A percentile compares a stretch with the other conserved stretches of the same genome.
Conservation (phyloP, 805 yeast genomes). For the Ogataea pilisensis region DNA sequence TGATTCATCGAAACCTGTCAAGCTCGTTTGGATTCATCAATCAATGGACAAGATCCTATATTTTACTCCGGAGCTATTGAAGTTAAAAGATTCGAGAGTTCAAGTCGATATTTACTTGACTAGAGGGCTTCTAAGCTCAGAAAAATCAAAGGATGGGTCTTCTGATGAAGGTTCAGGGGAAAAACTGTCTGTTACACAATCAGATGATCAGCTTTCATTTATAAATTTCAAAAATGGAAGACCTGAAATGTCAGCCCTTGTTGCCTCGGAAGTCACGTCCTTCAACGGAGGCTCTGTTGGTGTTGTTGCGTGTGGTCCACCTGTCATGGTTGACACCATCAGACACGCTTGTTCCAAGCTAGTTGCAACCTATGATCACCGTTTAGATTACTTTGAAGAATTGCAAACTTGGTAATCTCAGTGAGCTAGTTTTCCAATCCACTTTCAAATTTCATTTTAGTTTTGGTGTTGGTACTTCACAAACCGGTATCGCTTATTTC, state of each 20-base stretch:
- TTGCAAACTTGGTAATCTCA: constrained; percentile 59
- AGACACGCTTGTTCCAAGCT: constrained; percentile 44
- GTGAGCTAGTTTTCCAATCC: not conserved
- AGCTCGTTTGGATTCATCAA: constrained; percentile 59
- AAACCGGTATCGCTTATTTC: too few species aligned
- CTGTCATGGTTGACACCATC: constrained; percentile 44
- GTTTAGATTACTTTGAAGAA: constrained; percentile 72
- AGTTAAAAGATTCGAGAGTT: constrained; percentile 26
- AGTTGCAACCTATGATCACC: constrained; percentile 37
- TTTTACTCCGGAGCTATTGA: constrained; percentile 37
- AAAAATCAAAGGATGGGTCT: constrained; percentile 7
- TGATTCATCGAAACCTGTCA: constrained; percentile 25
- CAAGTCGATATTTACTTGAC: constrained; percentile 36
- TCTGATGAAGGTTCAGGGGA: constrained; percentile 6
- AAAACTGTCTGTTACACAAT: not conserved
- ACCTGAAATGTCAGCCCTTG: constrained; percentile 34
- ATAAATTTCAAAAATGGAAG: constrained; percentile 38
- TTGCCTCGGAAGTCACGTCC: constrained; percentile 31
- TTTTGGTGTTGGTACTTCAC: too few species aligned
- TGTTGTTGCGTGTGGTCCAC: constrained; percentile 45
- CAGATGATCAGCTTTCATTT: constrained; percentile 16
- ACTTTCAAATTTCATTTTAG: too few species aligned
- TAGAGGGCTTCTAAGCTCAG: constrained; percentile 21
- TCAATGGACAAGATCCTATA: constrained; percentile 42
- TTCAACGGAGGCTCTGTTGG: constrained; percentile 36